A percentile compares a stretch with the other conserved stretches of the same genome.
phyloP scores from a whole-genome alignment of 768 basidiomycete genomes.

The Lentinula edodes region DNA sequence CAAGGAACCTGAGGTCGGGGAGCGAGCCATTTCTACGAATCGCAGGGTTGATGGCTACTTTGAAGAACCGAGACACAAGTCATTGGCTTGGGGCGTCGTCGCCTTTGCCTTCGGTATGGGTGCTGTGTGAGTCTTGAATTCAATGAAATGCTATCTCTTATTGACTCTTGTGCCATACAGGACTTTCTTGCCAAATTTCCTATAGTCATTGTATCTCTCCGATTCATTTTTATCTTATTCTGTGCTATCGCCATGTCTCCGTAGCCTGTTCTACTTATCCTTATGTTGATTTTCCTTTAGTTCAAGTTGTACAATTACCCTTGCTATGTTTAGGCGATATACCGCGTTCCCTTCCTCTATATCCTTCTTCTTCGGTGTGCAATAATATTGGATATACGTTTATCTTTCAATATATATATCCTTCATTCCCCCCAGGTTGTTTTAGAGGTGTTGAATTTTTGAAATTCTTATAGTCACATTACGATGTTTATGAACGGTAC shows the following conservation, averaged over 20 bases:
- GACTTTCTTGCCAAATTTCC: constrained; percentile 57
- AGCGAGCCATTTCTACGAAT: constrained; percentile 58
- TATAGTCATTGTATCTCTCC: constrained; percentile 28
- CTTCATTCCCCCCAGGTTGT: neutral
- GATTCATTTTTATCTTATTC: neutral
- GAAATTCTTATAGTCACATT: neutral
- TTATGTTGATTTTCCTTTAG: neutral
- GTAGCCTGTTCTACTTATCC: neutral
- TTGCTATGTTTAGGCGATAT: neutral
- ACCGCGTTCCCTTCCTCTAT: no score
- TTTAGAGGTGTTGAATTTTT: neutral
- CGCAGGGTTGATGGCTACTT: constrained; percentile 51
- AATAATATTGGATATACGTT: neutral
- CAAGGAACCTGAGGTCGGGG: constrained; percentile 60
- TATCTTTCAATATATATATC: neutral
- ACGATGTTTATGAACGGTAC: neutral
- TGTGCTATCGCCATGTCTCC: constrained; percentile 13
- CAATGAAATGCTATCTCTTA: neutral
- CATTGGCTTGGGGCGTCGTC: constrained; percentile 77
- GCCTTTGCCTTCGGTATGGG: constrained; percentile 81
- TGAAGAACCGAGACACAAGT: constrained; percentile 64
- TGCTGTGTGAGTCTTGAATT: constrained; percentile 59
- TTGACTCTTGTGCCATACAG: constrained; percentile 21
- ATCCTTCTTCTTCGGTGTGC: neutral
- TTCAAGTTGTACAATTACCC: neutral